A percentile compares a stretch with the other conserved stretches of the same genome.
phyloP scores from a whole-genome alignment of 202 grass and related monocot species.

The Bolboschoenoplectus hybrid region DNA sequence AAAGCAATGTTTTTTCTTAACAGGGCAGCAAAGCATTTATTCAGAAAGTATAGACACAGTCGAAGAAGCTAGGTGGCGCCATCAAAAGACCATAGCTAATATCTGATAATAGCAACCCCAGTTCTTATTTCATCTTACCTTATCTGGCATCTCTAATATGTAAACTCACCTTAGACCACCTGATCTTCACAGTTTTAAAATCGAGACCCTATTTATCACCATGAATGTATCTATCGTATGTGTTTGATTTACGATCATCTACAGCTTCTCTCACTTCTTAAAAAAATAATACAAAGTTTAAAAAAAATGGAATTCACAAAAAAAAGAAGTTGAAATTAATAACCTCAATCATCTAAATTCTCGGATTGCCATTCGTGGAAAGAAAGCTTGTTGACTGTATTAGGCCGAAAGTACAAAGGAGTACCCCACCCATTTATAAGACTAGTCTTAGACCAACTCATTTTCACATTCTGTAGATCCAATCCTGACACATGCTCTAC shows the following conservation, averaged over 20 bases:
- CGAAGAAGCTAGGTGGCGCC: background rate
- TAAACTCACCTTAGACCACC: background rate
- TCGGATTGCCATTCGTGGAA: conserved; percentile 77
- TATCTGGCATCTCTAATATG: background rate
- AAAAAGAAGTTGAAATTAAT: conserved; percentile 12
- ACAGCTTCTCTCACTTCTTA: background rate
- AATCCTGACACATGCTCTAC: conserved; percentile 75
- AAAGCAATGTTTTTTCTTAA: background rate
- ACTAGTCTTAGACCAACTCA: conserved; percentile 61
- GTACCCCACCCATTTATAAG: conserved; percentile 58
- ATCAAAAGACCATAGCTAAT: background rate
- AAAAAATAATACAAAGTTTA: background rate
- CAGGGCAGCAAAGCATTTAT: background rate
- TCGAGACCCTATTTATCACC: background rate
- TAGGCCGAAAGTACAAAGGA: conserved; percentile 60
- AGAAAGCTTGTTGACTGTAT: conserved; percentile 55
- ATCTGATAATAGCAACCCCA: background rate
- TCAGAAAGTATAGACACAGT: background rate
- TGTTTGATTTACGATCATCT: conserved; percentile 27
- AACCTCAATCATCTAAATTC: background rate
- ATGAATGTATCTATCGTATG: background rate
- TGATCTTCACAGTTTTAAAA: background rate
- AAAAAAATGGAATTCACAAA: background rate
- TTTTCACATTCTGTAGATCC: conserved; percentile 72
- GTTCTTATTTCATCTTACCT: background rate